phyloP scores from a whole-genome alignment of 2,329 filamentous ascomycete genomes.

The Achaetomium macrosporum region DNA sequence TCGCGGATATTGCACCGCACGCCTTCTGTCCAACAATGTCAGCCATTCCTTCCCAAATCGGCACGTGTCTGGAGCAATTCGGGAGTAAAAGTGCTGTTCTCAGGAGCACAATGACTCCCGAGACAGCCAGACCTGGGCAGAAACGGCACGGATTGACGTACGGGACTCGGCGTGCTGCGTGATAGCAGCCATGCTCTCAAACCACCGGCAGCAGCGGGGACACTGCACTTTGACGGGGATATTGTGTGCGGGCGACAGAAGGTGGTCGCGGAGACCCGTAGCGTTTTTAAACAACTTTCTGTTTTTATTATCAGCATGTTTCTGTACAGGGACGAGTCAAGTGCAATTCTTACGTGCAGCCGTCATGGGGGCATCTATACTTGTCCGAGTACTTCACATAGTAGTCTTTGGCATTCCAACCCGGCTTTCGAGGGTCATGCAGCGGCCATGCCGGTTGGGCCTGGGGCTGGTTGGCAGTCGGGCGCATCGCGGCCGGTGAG shows the following conservation, averaged over 20 bases:
- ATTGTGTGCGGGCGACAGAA: slow-evolving; percentile 39
- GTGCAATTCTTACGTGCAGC: slow-evolving; percentile 42
- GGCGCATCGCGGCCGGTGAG: slow-evolving; percentile 19
- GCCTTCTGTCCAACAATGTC: too few relatives aligned
- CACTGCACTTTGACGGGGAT: slow-evolving; percentile 34
- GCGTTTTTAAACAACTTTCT: slow-evolving; percentile 38
- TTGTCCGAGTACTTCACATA: slow-evolving; percentile 35
- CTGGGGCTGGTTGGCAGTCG: slow-evolving; percentile 20
- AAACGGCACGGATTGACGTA: too few relatives aligned
- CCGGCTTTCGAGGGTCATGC: slow-evolving; percentile 41
- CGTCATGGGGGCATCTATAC: slow-evolving; percentile 49
- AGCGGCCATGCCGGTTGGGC: slow-evolving; percentile 6
- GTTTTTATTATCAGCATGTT: neutral
- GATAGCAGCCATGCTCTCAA: slow-evolving; percentile 38
- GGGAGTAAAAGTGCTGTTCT: too few relatives aligned
- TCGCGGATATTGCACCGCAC: slow-evolving; percentile 39
- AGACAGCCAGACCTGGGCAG: too few relatives aligned
- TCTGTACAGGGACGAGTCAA: neutral
- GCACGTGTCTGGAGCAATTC: too few relatives aligned
- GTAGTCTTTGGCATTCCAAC: slow-evolving; percentile 46
- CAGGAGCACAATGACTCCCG: too few relatives aligned
- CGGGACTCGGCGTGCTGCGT: slow-evolving; percentile 45
- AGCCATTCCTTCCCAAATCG: too few relatives aligned
- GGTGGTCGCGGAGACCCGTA: slow-evolving; percentile 35
- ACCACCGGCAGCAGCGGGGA: slow-evolving; percentile 39